Conservation (phyloP, 2,329 filamentous ascomycete genomes). For the Paecilomyces variotii region DNA sequence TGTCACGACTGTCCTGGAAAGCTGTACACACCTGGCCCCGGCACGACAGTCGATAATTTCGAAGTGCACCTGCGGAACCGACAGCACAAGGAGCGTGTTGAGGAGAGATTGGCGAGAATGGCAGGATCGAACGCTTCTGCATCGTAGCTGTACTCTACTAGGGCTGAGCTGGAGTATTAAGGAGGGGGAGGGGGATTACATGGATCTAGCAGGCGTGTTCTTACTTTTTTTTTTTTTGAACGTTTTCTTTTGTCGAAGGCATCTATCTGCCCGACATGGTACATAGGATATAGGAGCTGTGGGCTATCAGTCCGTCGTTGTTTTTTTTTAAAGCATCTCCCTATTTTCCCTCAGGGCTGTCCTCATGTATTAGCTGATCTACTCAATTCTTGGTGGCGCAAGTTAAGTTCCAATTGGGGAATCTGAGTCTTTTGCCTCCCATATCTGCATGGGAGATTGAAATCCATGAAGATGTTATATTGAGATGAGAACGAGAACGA, state of each 20-base stretch:
- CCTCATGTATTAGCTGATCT: background rate
- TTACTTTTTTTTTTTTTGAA: background rate
- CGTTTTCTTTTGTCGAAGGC: background rate
- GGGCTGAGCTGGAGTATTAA: background rate
- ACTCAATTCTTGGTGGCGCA: background rate
- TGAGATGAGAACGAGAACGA: too few species aligned
- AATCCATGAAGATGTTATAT: too few species aligned
- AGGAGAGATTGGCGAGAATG: conserved; percentile 37
- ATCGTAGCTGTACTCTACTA: background rate
- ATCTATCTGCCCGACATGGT: background rate
- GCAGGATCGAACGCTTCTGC: background rate
- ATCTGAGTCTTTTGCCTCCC: background rate
- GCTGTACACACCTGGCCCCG: conserved; percentile 83
- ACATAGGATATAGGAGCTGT: background rate
- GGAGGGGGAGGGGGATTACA: background rate
- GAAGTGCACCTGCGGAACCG: conserved; percentile 86
- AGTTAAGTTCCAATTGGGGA: background rate
- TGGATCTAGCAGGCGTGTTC: background rate
- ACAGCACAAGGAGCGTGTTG: conserved; percentile 65
- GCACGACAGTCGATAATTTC: conserved; percentile 79
- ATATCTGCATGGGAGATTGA: background rate
- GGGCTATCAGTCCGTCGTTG: background rate
- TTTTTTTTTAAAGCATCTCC: background rate
- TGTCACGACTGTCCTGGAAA: conserved; percentile 92
- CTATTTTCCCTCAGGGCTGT: background rate